Conservation (phyloP, 148 eudicot genomes). For the Chenopodium formosanum region DNA sequence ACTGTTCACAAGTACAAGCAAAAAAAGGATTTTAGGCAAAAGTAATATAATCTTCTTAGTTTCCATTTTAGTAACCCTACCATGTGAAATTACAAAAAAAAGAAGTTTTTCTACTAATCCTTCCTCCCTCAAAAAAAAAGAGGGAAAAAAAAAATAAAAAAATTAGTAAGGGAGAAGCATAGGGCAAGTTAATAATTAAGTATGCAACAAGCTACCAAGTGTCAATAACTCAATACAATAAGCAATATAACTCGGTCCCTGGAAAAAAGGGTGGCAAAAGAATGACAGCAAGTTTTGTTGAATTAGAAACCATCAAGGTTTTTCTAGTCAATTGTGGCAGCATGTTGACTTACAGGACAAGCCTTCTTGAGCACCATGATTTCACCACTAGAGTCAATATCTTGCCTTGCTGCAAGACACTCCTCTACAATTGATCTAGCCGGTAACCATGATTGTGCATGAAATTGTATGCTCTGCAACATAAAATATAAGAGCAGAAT, state of each 20-base stretch:
- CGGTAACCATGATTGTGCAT: slow-evolving; percentile 64
- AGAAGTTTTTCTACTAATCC: neutral
- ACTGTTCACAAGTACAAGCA: slow-evolving; percentile 22
- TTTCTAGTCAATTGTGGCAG: neutral
- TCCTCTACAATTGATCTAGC: slow-evolving; percentile 57
- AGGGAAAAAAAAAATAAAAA: neutral
- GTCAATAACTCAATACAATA: no score
- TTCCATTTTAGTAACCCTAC: neutral
- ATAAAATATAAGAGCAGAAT: neutral
- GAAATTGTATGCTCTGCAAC: slow-evolving; percentile 45
- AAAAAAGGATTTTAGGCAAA: slow-evolving; percentile 15
- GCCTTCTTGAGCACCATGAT: slow-evolving; percentile 46
- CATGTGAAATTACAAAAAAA: neutral
- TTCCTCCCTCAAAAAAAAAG: neutral
- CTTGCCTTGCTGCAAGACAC: slow-evolving; percentile 49
- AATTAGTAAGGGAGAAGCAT: neutral
- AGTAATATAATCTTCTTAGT: neutral
- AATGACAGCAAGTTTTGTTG: neutral
- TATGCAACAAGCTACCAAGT: neutral
- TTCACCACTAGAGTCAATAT: slow-evolving; percentile 58
- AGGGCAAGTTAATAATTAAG: neutral
- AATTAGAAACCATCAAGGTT: neutral
- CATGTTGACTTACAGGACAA: slow-evolving; percentile 54
- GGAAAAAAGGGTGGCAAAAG: neutral
- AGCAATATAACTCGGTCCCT: no score